Conservation (phyloP, 2,329 filamentous ascomycete genomes). For the Cercospora zeina region DNA sequence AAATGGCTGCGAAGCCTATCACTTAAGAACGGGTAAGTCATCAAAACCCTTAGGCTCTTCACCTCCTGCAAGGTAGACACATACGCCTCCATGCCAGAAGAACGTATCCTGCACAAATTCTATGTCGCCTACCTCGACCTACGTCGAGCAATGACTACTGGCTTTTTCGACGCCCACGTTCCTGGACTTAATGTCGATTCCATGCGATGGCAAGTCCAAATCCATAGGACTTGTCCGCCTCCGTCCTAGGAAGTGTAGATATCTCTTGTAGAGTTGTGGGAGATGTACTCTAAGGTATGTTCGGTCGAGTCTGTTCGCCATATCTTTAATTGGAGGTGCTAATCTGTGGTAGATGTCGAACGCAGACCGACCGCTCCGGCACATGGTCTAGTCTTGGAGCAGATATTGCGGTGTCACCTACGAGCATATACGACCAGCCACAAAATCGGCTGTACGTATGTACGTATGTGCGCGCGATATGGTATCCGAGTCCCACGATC, state of each 20-base stretch:
- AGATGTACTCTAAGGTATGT: not conserved
- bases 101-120: not conserved
- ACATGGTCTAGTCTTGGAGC: too few species aligned
- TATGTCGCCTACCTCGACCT: too few species aligned
- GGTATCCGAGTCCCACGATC: too few species aligned
- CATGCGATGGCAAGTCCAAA: not conserved
- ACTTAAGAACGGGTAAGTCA: not conserved
- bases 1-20: not conserved
- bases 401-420: too few species aligned
- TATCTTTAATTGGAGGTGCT: not conserved
- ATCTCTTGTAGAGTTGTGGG: not conserved
- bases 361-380: too few species aligned
- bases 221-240: not conserved
- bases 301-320: not conserved
- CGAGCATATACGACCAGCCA: too few species aligned
- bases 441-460: too few species aligned
- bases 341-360: not conserved
- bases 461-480: too few species aligned
- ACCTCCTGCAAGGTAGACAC: not conserved
- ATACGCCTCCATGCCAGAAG: not conserved
- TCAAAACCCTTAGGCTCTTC: not conserved
- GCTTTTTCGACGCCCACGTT: not conserved
- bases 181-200: not conserved
- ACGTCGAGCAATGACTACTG: too few species aligned
- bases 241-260: not conserved